phyloP scores from a whole-genome alignment of 257 asterid genomes.

The Schizonepeta tenuifolia region DNA sequence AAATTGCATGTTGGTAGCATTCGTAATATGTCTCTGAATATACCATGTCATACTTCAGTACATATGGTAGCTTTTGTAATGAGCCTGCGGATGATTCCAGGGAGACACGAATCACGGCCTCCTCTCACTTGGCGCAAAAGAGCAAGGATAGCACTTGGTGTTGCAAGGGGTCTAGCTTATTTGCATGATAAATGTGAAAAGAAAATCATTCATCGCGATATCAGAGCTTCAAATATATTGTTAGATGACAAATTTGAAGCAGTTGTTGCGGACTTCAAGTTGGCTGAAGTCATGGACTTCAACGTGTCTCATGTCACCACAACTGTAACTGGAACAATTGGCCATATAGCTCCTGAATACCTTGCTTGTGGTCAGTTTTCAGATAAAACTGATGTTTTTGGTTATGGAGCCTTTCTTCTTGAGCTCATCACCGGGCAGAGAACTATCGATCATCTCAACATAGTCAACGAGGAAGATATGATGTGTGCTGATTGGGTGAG shows the following conservation, averaged over 20 bases:
- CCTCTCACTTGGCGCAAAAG: constrained; percentile 13
- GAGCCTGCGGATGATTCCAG: background rate
- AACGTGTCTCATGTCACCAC: background rate
- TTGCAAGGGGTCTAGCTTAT: constrained; percentile 23
- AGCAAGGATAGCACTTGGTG: constrained; percentile 4
- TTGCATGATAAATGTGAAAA: constrained; percentile 15
- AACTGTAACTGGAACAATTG: background rate
- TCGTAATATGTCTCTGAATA: too few relatives aligned
- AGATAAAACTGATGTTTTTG: constrained; percentile 13
- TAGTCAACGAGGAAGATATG: background rate
- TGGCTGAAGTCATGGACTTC: background rate
- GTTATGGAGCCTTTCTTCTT: constrained; percentile 34
- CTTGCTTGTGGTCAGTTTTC: background rate
- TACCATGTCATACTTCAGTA: background rate
- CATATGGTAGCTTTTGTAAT: background rate
- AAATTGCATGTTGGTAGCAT: too few relatives aligned
- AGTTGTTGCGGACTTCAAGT: constrained; percentile 10
- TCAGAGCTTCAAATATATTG: constrained; percentile 22
- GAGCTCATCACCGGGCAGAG: constrained; percentile 24
- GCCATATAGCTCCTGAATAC: constrained; percentile 27
- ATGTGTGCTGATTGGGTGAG: constrained; percentile 14
- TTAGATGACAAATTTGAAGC: constrained; percentile 24
- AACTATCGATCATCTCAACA: background rate
- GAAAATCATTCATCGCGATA: constrained; percentile 21
- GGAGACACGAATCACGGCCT: background rate